A percentile compares a stretch with the other conserved stretches of the same genome.
phyloP scores from a whole-genome alignment of 805 yeast species.

The Candida tallmaniae region DNA sequence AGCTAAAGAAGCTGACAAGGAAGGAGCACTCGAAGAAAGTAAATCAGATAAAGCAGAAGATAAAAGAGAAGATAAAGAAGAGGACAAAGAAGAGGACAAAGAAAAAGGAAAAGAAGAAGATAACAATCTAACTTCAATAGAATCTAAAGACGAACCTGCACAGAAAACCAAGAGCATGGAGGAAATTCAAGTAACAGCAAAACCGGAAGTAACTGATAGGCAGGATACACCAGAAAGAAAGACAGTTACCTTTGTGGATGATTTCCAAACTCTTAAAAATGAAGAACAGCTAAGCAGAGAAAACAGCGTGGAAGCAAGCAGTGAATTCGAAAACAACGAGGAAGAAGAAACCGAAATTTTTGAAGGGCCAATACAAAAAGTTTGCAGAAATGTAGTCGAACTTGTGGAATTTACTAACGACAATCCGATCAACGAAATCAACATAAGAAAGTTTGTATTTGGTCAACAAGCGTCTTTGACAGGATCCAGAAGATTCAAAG shows the following conservation, averaged over 20 bases:
- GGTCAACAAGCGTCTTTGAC: constrained; percentile 56
- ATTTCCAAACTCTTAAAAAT: constrained; percentile 2
- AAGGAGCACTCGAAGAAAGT: background rate
- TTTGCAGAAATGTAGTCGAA: constrained; percentile 50
- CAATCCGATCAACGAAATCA: constrained; percentile 20
- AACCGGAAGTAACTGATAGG: constrained; percentile 1
- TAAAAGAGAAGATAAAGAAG: background rate
- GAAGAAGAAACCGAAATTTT: constrained; percentile 23
- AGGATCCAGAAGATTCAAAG: constrained; percentile 49
- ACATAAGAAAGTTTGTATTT: constrained; percentile 41
- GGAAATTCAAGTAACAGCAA: background rate
- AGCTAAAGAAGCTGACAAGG: background rate
- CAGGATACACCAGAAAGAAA: too few relatives aligned
- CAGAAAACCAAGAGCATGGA: background rate
- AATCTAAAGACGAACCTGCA: background rate
- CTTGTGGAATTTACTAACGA: constrained; percentile 46
- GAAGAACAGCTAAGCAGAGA: constrained; percentile 2
- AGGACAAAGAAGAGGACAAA: background rate
- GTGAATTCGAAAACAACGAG: constrained; percentile 3
- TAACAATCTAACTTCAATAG: background rate
- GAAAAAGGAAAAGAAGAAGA: background rate
- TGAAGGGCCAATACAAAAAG: constrained; percentile 68
- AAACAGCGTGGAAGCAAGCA: constrained; percentile 1
- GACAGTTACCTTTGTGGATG: constrained; percentile 12
- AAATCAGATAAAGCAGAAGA: too few relatives aligned